Evolutionary conservation across 2,329 filamentous ascomycete genomes (phyloP), one percentile per base, ranked within the genome.

Genomic region (Herpotrichia juniperi): DNA sequence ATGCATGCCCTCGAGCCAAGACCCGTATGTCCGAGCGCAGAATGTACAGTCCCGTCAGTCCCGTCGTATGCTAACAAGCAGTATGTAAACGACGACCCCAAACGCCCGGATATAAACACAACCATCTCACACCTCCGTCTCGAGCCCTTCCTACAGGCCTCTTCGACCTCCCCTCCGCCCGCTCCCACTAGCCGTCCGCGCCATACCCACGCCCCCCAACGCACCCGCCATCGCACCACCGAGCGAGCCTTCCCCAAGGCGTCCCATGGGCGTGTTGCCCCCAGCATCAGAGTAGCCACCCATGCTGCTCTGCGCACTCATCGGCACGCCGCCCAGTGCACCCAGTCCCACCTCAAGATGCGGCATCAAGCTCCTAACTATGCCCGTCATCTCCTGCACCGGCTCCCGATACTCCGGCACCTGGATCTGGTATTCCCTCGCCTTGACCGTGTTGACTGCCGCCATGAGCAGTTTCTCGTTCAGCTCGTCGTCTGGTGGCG

Each of bases 291-390:
- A 73, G 39, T 68, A 71, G 0, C 71, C 73, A 2, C 63, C 71
- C 59, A 68, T 65, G 26, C 63, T 69, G 39, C 69, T 75, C 61
- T 75, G 72, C 12, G 67, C 67, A 34, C 74, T 76, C 74, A 76
- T 76, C 1, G 73, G 65, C 14, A 74, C 67, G 22, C 71, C 72
- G 4, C 73, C 69, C 14, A 71, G 50, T 1, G 53, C 56, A 2
- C 65, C 66, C n/a, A n/a, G n/a, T n/a, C n/a, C n/a, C 12, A 71
- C 63, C 42, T 73, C 71, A 3, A 74, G 58, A 50, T 72, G 70
- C 6, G 70, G 71, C 7, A 62, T 64, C 10, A 67, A 9, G 53
- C 56, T 12, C 71, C 53, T 3, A 74, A n/a, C n/a, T 61, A 24
- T 68, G 58, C 14, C 53, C 2, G 68, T 71, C 16, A 73, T 73